These are phyloP conservation scores for Verticillium longisporum DNA, from an alignment of 2,329 filamentous ascomycete species.

Conservation along the genomic window DNA sequence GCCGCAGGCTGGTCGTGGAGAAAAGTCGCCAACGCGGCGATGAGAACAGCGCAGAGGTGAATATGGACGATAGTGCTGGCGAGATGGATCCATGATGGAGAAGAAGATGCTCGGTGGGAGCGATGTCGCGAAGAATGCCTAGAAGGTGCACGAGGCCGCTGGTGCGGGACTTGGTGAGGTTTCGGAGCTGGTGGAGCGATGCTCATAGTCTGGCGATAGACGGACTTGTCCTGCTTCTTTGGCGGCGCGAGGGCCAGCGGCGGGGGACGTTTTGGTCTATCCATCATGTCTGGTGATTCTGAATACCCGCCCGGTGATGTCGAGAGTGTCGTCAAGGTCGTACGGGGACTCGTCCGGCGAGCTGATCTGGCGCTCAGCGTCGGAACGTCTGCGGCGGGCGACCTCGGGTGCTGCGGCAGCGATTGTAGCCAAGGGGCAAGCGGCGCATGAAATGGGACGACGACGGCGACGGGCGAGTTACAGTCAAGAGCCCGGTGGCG, in stretches of 20 bases:
- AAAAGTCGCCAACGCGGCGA: slow-evolving; percentile 24
- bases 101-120: background rate
- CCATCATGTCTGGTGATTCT: slow-evolving; percentile 14
- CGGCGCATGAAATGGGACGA: background rate
- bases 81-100: slow-evolving; percentile 15
- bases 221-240: background rate
- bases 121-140: background rate
- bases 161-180: slow-evolving; percentile 1
- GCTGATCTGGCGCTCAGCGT: background rate
- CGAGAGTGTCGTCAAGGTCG: background rate
- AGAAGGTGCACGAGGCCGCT: slow-evolving; percentile 5
- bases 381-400: background rate
- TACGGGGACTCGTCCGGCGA: background rate
- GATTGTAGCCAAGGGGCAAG: background rate
- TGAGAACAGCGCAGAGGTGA: slow-evolving; percentile 20
- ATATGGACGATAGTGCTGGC: slow-evolving; percentile 22
- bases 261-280: slow-evolving; percentile 21
- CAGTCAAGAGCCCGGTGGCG: background rate
- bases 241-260: slow-evolving; percentile 24
- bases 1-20: slow-evolving; percentile 17
- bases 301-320: background rate
- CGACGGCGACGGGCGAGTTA: background rate
- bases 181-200: slow-evolving; percentile 1
- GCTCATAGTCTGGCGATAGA: background rate
- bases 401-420: background rate